Conservation (phyloP, 192 early-diverging fungal species). For the Dispira simplex region DNA sequence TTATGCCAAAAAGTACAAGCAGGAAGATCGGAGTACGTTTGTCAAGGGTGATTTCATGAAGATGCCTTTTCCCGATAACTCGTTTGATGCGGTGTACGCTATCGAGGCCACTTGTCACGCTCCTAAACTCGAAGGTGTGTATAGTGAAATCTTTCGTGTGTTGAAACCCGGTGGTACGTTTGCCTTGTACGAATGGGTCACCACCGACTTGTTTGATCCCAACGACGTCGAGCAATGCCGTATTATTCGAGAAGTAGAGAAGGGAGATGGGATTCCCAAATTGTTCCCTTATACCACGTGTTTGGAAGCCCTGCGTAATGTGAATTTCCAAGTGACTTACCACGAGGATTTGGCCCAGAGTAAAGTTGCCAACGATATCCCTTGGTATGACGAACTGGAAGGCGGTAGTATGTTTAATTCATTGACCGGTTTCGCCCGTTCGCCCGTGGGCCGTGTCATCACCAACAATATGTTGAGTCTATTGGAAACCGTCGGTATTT, state of each 20-base stretch:
- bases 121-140: conserved; percentile 67
- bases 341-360: conserved; percentile 45
- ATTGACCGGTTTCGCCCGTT: conserved; percentile 30
- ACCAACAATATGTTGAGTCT: conserved; percentile 62
- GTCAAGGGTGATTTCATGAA: conserved; percentile 80
- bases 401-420: conserved; percentile 13
- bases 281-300: conserved; percentile 59
- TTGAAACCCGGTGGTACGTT: conserved; percentile 86
- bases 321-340: conserved; percentile 73
- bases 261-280: conserved; percentile 84
- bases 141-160: conserved; percentile 78
- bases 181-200: conserved; percentile 92
- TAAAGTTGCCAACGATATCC: conserved; percentile 40
- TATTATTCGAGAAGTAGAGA: conserved; percentile 73
- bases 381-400: conserved; percentile 76
- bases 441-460: conserved; percentile 43
- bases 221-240: conserved; percentile 49
- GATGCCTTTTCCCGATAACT: conserved; percentile 69
- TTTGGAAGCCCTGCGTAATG: conserved; percentile 60
- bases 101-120: conserved; percentile 94
- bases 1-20: conserved; percentile 51
- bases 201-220: conserved; percentile 78
- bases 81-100: conserved; percentile 85
- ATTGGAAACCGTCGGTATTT: conserved; percentile 69
- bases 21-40: conserved; percentile 40